phyloP scores from a whole-genome alignment of 2,329 filamentous ascomycete species.

The Fusarium metavorans region DNA sequence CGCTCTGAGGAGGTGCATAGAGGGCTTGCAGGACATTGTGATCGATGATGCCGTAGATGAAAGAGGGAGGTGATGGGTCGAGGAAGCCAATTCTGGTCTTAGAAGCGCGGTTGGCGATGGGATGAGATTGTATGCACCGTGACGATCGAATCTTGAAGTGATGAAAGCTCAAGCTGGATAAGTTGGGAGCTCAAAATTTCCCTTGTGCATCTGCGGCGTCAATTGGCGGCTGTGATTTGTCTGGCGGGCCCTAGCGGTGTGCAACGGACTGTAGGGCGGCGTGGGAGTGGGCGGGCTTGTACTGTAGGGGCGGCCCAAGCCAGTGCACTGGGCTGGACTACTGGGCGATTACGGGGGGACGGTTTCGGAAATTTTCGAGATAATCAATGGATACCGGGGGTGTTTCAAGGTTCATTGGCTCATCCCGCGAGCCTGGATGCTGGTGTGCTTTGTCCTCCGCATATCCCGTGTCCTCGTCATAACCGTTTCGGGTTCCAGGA shows the following conservation, averaged over 20 bases:
- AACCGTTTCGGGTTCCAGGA: background rate
- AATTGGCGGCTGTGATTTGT: conserved; percentile 38
- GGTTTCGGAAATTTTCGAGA: conserved; percentile 11
- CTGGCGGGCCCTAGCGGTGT: conserved; percentile 28
- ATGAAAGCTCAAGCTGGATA: conserved; percentile 25
- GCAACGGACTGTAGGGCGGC: conserved; percentile 12
- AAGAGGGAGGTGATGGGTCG: background rate
- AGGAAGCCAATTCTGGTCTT: background rate
- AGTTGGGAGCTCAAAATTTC: conserved; percentile 42
- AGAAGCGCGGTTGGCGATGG: conserved; percentile 10
- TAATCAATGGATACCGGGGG: background rate
- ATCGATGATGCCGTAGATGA: background rate
- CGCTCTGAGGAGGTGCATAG: conserved; percentile 39
- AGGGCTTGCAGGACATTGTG: conserved; percentile 43
- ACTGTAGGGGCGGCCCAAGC: conserved; percentile 12
- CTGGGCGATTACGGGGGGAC: conserved; percentile 7
- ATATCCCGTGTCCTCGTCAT: background rate
- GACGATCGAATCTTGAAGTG: conserved; percentile 20
- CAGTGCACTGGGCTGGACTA: conserved; percentile 16
- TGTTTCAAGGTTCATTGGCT: background rate
- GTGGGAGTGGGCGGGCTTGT: background rate
- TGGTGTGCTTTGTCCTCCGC: background rate
- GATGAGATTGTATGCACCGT: conserved; percentile 3
- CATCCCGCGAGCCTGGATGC: background rate
- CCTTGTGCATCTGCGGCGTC: conserved; percentile 22